Base-by-base conservation (phyloP, 106 monocot species). In the Cymbidium sinense region DNA sequence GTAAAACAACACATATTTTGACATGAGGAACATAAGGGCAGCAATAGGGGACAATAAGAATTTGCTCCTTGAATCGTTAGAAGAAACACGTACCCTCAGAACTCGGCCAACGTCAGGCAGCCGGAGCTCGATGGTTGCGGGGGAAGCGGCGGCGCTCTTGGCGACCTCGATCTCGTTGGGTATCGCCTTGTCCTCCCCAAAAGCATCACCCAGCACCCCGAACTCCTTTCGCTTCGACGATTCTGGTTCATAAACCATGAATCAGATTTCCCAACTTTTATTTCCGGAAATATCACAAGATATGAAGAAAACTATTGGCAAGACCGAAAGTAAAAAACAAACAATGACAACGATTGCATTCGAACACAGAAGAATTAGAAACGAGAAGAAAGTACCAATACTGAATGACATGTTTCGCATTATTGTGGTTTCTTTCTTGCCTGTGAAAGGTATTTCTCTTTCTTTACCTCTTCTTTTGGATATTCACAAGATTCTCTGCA, bases 21-120 rank as follows among this genome's bases (percentile, higher is more conserved):
- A n/a, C n/a, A n/a, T n/a, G n/a, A n/a, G n/a, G n/a, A n/a, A n/a
- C n/a, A n/a, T n/a, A n/a, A n/a, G 70, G 31, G 4, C 13, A 18
- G 10, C 31, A 21, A 55, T 71, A 61, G 75, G 15, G 13, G 15
- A 11, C 11, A 17, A 0, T 7, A 41, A 9, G 41, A 9, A 9
- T 9, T 41, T 47, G 47, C 13, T 47, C 47, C 11, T 47, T 13
- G 47, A 47, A 47, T 47, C 13, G 47, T 13, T 47, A 47, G 19
- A 71, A 50, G 31, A 64, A 70, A 71, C 52, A 72, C 78, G 7
- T 30, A 88, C 88, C 75, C 43, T 83, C 43, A 88, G 43, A 25
- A 81, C 65, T 29, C 70, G 47, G 17, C 79, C 78, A 75, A 86
- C 77, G 72, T 86, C 81, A 17, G 85, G 83, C 79, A 86, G 1